A percentile compares a stretch with the other conserved stretches of the same genome.
Conservation (phyloP, 2,329 filamentous ascomycete species). For the Fusarium armeniacum region DNA sequence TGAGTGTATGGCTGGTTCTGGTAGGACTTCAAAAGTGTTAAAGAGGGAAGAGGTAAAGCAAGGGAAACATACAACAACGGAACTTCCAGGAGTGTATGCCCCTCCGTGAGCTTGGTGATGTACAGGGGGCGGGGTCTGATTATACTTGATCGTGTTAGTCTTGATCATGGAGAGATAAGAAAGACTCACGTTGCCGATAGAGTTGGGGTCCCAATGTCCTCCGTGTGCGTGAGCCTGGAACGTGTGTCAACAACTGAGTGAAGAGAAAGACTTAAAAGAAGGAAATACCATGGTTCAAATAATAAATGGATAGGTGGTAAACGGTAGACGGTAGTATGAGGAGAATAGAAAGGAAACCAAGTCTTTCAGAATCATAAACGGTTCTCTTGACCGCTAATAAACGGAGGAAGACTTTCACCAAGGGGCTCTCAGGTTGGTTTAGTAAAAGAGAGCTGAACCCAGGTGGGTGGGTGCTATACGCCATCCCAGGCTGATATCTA, state of each 20-base stretch:
- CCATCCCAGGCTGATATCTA: slow-evolving; percentile 12
- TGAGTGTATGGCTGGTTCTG: slow-evolving; percentile 41
- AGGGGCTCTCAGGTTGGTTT: slow-evolving; percentile 10
- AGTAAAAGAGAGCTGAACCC: slow-evolving; percentile 28
- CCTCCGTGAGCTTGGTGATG: slow-evolving; percentile 45
- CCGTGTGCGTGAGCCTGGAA: slow-evolving; percentile 46
- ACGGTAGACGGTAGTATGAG: neutral
- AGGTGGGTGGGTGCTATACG: slow-evolving; percentile 10
- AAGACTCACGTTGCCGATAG: slow-evolving; percentile 31
- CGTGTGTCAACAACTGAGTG: slow-evolving; percentile 6
- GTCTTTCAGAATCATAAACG: slow-evolving; percentile 6
- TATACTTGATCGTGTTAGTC: slow-evolving; percentile 37
- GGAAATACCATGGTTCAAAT: slow-evolving; percentile 45
- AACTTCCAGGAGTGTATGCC: slow-evolving; percentile 47
- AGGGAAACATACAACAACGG: slow-evolving; percentile 36
- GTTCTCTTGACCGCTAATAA: slow-evolving; percentile 38
- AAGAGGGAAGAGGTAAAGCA: neutral
- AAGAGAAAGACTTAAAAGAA: neutral
- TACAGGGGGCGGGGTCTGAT: slow-evolving; percentile 27
- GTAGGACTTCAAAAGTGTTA: slow-evolving; percentile 41
- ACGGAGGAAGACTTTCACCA: slow-evolving; percentile 4
- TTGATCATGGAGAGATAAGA: neutral
- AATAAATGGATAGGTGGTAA: slow-evolving; percentile 9
- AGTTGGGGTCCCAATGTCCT: slow-evolving; percentile 45
- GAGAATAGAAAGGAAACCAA: slow-evolving; percentile 7